A percentile compares a stretch with the other conserved stretches of the same genome.
These are phyloP conservation scores for Pythium chondricola DNA, from an alignment of 352 stramenopile genomes.

Conservation along the genomic window DNA sequence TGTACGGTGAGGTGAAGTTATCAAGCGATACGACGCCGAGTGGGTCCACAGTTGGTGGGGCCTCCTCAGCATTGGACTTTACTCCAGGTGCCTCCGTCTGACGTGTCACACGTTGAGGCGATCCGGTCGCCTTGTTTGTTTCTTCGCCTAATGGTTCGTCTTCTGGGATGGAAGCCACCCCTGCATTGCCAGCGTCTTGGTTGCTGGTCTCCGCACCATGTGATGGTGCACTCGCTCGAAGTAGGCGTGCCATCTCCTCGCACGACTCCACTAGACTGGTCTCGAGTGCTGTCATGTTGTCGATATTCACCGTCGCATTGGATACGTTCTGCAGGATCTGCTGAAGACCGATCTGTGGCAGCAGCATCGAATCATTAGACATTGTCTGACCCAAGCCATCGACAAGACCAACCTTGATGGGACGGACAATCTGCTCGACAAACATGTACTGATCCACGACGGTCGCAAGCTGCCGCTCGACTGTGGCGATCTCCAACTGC, in stretches of 20 bases:
- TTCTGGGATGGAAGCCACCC: conserved; percentile 6
- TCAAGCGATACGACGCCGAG: conserved; percentile 27
- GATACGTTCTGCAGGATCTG: conserved; percentile 77
- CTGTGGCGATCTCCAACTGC: conserved; percentile 54
- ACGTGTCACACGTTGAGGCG: background rate
- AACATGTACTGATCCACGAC: conserved; percentile 83
- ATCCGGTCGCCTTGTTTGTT: background rate
- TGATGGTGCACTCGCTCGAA: conserved; percentile 26
- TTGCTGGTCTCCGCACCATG: background rate
- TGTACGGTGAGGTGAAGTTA: conserved; percentile 71
- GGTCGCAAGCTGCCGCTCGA: conserved; percentile 53
- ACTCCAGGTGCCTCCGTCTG: too few relatives aligned
- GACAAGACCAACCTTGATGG: conserved; percentile 53
- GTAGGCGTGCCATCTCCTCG: conserved; percentile 69
- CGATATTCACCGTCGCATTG: conserved; percentile 58
- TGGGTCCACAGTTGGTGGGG: background rate
- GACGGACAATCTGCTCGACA: conserved; percentile 68
- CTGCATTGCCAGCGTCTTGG: background rate
- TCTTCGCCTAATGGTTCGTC: conserved; percentile 4
- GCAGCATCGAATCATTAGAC: too few relatives aligned
- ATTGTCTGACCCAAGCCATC: too few relatives aligned
- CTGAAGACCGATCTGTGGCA: conserved; percentile 74
- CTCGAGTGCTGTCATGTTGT: conserved; percentile 58
- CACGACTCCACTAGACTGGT: conserved; percentile 49
- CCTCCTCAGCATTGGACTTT: background rate